Conservation (phyloP, 2,329 filamentous ascomycete genomes). For the Penicillium sp. region DNA sequence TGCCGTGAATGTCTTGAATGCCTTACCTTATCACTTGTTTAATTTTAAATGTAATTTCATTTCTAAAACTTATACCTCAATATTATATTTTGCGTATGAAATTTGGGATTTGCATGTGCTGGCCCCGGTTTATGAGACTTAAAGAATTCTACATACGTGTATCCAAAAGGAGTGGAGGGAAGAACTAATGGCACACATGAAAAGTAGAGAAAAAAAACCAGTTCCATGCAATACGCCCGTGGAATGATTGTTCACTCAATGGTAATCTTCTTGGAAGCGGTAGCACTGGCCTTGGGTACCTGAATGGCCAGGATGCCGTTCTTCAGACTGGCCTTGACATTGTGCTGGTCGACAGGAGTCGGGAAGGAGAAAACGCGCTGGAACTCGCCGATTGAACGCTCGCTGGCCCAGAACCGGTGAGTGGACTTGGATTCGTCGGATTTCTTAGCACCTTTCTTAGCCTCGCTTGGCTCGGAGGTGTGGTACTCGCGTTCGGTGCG, state of each 20-base stretch:
- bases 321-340: conserved; percentile 60
- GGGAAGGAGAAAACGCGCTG: conserved; percentile 60
- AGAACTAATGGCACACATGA: neutral
- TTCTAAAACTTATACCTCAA: neutral
- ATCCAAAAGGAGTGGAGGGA: neutral
- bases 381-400: conserved; percentile 60
- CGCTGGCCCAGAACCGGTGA: conserved; percentile 58
- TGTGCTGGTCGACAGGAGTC: conserved; percentile 56
- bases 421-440: conserved; percentile 25
- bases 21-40: too few species aligned
- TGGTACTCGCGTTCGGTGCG: conserved; percentile 40
- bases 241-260: conserved; percentile 50
- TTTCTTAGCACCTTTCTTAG: conserved; percentile 36
- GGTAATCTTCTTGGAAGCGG: conserved; percentile 52
- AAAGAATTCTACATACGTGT: neutral
- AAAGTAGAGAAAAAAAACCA: too few species aligned
- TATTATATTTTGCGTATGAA: neutral
- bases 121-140: too few species aligned
- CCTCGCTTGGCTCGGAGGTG: conserved; percentile 46
- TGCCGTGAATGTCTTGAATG: neutral
- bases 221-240: too few species aligned
- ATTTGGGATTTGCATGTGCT: conserved; percentile 14
- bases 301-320: conserved; percentile 58
- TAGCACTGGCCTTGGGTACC: conserved; percentile 54
- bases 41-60: too few species aligned